Base-by-base conservation (phyloP, 2,329 filamentous ascomycete genomes). In the Mycosphaerella arachidis region DNA sequence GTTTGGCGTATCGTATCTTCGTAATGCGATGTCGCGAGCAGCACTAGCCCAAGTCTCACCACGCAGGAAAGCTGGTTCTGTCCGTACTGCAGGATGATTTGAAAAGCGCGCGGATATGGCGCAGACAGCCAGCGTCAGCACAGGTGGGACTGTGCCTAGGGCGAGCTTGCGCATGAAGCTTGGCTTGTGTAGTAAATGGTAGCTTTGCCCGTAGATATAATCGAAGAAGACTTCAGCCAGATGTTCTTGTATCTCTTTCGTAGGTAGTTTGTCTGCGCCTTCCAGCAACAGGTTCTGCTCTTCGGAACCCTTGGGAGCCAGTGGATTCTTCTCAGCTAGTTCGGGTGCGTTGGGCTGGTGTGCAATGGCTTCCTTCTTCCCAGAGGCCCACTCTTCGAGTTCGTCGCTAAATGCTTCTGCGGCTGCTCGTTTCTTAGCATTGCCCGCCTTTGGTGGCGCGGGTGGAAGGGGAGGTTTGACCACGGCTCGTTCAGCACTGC, bases 91-190 rank as follows among this genome's bases (percentile, higher is more conserved):
- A 0, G 93, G 91, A 72, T 96, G 93, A 20, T 86, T 90, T 1
- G 93, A 96, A 72, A 97, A 99, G 45, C 94, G 88, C 43, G 93
- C 93, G n/a, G 94, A 91, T 48, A 97, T 87, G 24, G 93, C 93
- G 75, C 94, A 97, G 9, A 99, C 90, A 6, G 93, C 91, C n/a
- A 99, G 82, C 56, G 95, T 86, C 13, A 99, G 79, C 10, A 97
- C 93, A 0, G 94, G 94, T 0, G 94, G 93, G 12, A 97, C 80
- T 1, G 88, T 87, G 31, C 90, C 89, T 60, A 87, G 83, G 69
- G 88, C 91, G 57, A 94, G 74, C 69, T 91, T 91, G 61, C 92
- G 85, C 89, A 97, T 96, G 73, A 95, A 97, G 73, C 92, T 97
- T 40, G 94, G 93, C 73, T 97, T 97, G 76, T 99, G 94, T 9